A percentile compares a stretch with the other conserved stretches of the same genome.
Evolutionary conservation across 2,329 filamentous ascomycete genomes (phyloP).

Genomic region (Stemphylium vesicarium): DNA sequence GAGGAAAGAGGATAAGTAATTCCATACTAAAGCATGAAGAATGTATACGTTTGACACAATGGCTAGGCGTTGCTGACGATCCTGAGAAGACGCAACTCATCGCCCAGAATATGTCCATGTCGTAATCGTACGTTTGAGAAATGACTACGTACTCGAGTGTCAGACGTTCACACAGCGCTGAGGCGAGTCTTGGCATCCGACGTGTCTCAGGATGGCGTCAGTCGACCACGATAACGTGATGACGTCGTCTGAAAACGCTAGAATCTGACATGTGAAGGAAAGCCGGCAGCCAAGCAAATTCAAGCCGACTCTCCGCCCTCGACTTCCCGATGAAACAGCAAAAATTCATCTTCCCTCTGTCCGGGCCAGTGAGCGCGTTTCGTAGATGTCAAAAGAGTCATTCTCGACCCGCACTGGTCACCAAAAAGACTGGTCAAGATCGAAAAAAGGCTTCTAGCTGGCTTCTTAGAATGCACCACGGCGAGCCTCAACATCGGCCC

Average conservation of each 20-base stretch:
- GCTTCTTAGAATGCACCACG: neutral
- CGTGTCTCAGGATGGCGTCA: neutral
- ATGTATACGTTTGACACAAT: too few species aligned
- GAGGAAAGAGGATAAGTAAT: too few species aligned
- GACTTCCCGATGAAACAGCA: neutral
- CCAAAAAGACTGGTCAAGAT: neutral
- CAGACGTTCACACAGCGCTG: too few species aligned
- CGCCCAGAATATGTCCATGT: too few species aligned
- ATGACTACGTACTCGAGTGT: too few species aligned
- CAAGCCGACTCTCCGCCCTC: neutral
- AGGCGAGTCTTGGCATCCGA: neutral
- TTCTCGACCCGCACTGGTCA: neutral
- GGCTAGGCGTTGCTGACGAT: too few species aligned
- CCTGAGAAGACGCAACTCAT: too few species aligned
- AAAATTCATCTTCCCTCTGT: conserved; percentile 4
- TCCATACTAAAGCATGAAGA: too few species aligned
- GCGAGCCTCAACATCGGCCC: conserved; percentile 19
- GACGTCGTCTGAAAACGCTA: neutral
- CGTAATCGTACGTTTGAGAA: too few species aligned
- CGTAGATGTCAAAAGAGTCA: neutral
- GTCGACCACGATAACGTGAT: neutral
- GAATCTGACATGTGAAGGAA: conserved; percentile 5
- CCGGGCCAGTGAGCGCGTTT: neutral
- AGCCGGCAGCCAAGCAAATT: neutral
- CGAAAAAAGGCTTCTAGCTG: neutral